Base-by-base conservation (phyloP, 352 stramenopile species). In the Pythium pyrilobum region DNA sequence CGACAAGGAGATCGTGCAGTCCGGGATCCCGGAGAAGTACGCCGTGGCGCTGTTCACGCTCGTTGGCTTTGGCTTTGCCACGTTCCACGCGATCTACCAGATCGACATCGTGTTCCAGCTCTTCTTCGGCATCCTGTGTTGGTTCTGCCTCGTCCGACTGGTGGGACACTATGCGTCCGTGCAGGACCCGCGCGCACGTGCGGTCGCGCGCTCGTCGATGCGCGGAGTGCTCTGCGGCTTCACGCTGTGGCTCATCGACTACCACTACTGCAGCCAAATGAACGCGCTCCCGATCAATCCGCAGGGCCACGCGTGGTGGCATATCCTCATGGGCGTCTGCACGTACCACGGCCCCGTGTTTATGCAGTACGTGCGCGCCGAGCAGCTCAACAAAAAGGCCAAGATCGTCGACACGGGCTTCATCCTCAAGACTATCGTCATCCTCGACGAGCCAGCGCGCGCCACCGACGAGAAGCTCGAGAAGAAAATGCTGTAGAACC, bases 351-450 rank as follows among this genome's bases (percentile, higher is more conserved):
- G 82, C 1, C 78, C 80, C 0, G 74, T 93, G 23, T 93, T 93
- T 43, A 91, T 91, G 82, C 80, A 93, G 57, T 93, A 88, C 67
- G 78, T 91, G 46, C 80, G 82, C 12, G 81, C 85, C 61, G 77
- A 89, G 52, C 71, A 91, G 63, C 74, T 85, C 11, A 52, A 91
- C 65, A 70, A 76, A 36, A 86, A 86, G 45, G 67, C 69, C 15
- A 54, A 71, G 37, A 81, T 91, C 46, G 56, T 67, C 27, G 52
- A 75, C 33, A 72, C 66, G n/a, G 62, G 59, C 36, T 63, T 87
- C 27, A 77, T 77, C 18, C 85, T 91, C 48, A 62, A 87, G 50
- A 87, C 77, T 5, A 85, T 91, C 33, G 59, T 82, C 20, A 66
- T 90, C 41, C 71, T 79, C 60, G 33, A 47, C 23, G 21, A 13